Conservation (phyloP, 805 yeast species). For the Vanderwaltozyma tropicalis region DNA sequence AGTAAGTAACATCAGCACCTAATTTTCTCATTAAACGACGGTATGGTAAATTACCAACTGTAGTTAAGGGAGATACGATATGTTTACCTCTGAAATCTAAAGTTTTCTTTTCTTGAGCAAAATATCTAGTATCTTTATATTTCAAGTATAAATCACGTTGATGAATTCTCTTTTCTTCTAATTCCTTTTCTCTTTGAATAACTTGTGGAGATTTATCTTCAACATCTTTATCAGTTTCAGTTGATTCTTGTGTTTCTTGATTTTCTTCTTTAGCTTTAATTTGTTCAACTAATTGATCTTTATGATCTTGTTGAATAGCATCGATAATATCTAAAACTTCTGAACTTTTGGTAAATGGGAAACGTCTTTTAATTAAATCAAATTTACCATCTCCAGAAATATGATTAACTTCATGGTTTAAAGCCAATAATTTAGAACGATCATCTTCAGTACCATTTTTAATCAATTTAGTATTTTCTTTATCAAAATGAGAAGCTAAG, state of each 20-base stretch:
- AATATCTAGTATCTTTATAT: conserved; percentile 71
- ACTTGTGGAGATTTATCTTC: conserved; percentile 9
- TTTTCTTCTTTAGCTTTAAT: conserved; percentile 29
- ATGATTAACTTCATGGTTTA: conserved; percentile 54
- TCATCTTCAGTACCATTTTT: conserved; percentile 34
- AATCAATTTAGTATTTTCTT: conserved; percentile 30
- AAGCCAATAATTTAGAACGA: conserved; percentile 14
- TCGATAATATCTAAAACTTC: conserved; percentile 55
- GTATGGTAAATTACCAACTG: conserved; percentile 94
- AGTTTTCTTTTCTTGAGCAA: conserved; percentile 70
- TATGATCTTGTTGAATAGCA: conserved; percentile 34
- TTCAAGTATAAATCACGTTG: conserved; percentile 23
- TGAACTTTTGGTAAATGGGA: conserved; percentile 48
- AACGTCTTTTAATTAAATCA: conserved; percentile 39
- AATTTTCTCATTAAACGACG: conserved; percentile 82
- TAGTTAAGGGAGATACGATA: conserved; percentile 89
- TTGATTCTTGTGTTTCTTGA: conserved; percentile 20
- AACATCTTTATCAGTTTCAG: not conserved
- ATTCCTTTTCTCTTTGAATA: conserved; percentile 18
- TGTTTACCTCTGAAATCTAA: conserved; percentile 62
- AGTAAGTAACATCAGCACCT: conserved; percentile 88
- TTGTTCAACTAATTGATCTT: conserved; percentile 19
- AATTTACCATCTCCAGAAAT: conserved; percentile 35
- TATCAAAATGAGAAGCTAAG: conserved; percentile 58
- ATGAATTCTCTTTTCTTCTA: conserved; percentile 26